A percentile compares a stretch with the other conserved stretches of the same genome.
Evolutionary conservation across 179 eudicot species (phyloP).

Genomic region (Beta lomatogona): DNA sequence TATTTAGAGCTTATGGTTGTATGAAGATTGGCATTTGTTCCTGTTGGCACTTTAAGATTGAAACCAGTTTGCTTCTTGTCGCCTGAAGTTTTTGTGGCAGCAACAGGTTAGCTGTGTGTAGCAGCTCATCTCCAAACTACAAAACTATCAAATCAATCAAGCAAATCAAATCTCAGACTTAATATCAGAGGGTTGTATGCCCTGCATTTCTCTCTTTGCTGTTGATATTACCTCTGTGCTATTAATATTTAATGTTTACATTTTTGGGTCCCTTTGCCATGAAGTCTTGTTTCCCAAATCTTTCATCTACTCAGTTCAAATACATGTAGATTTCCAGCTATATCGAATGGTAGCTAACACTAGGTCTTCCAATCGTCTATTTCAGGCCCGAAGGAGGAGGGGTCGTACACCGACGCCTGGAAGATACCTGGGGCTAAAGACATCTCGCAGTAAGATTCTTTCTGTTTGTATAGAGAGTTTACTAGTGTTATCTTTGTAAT

Average conservation of each 20-base stretch:
- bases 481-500: background rate
- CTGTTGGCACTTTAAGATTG: slow-evolving; percentile 30
- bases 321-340: background rate
- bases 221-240: slow-evolving; percentile 29
- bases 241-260: background rate
- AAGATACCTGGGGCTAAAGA: slow-evolving; percentile 74
- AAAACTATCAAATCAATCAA: slow-evolving; percentile 73
- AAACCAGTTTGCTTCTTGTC: slow-evolving; percentile 56
- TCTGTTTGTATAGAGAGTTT: background rate
- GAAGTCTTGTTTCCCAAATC: background rate
- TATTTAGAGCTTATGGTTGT: slow-evolving; percentile 21
- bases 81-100: slow-evolving; percentile 82
- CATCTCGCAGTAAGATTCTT: slow-evolving; percentile 52
- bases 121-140: slow-evolving; percentile 97
- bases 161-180: slow-evolving; percentile 84
- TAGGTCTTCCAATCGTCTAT: background rate
- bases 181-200: slow-evolving; percentile 91
- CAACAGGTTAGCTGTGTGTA: slow-evolving; percentile 83
- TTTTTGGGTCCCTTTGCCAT: background rate
- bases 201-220: slow-evolving; percentile 75
- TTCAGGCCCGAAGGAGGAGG: slow-evolving; percentile 81
- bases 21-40: slow-evolving; percentile 23
- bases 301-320: background rate
- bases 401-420: slow-evolving; percentile 99
- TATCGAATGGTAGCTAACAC: background rate